phyloP scores from a whole-genome alignment of 2,329 filamentous ascomycete genomes.

The Ceratocystis cubensis region DNA sequence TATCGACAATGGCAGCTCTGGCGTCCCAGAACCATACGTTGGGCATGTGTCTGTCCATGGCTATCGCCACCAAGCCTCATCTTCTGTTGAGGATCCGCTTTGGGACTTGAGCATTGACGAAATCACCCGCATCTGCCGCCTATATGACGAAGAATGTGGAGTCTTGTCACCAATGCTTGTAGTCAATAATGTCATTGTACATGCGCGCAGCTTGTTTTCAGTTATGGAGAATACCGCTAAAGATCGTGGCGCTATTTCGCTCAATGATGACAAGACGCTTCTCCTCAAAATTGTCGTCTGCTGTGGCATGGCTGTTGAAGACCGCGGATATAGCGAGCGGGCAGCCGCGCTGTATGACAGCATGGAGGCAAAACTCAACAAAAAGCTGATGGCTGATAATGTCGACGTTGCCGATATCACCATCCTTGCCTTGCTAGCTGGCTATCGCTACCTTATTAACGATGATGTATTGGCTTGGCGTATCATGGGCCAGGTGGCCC shows the following conservation, averaged over 20 bases:
- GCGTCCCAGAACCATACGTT: conserved; percentile 9
- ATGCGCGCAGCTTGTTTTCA: conserved; percentile 55
- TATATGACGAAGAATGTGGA: conserved; percentile 83
- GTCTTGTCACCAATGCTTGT: conserved; percentile 83
- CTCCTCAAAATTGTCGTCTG: conserved; percentile 76
- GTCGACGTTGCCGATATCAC: conserved; percentile 38
- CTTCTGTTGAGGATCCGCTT: conserved; percentile 52
- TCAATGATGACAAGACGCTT: conserved; percentile 46
- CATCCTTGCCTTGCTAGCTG: conserved; percentile 40
- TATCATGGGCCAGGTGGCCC: conserved; percentile 67
- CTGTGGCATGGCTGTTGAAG: conserved; percentile 63
- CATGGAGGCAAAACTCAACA: conserved; percentile 59
- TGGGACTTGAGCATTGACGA: conserved; percentile 69
- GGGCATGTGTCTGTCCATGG: neutral
- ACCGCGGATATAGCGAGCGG: conserved; percentile 62
- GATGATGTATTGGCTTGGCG: conserved; percentile 81
- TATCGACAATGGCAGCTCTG: conserved; percentile 17
- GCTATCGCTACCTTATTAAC: conserved; percentile 72
- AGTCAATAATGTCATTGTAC: conserved; percentile 56
- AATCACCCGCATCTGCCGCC: conserved; percentile 60
- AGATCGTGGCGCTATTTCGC: conserved; percentile 28
- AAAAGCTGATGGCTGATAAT: conserved; percentile 44
- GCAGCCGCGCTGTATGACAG: conserved; percentile 63
- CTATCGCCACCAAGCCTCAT: conserved; percentile 14
- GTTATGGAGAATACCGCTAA: conserved; percentile 49